These are phyloP conservation scores for Periconia sp. DNA, from an alignment of 2,329 filamentous ascomycete genomes.

Conservation along the genomic window DNA sequence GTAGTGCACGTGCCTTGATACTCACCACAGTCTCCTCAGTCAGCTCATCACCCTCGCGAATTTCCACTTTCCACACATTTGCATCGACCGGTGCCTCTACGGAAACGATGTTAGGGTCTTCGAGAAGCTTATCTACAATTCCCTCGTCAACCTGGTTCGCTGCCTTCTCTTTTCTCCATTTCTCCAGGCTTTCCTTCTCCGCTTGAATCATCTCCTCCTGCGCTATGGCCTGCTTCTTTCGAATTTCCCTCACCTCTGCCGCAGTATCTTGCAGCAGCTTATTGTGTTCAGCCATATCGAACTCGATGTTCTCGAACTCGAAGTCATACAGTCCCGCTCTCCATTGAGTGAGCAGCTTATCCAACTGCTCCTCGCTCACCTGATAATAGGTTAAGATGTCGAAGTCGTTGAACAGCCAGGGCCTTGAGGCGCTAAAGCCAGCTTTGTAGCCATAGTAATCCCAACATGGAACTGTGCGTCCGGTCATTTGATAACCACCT, in stretches of 20 bases:
- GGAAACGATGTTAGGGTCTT: conserved; percentile 47
- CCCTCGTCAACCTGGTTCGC: conserved; percentile 55
- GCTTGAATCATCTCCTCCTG: conserved; percentile 57
- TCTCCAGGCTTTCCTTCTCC: conserved; percentile 52
- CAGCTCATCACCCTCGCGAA: conserved; percentile 46
- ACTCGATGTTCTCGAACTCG: conserved; percentile 56
- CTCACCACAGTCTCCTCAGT: conserved; percentile 39
- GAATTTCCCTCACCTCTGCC: conserved; percentile 56
- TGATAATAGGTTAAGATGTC: conserved; percentile 63
- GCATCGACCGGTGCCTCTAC: conserved; percentile 54
- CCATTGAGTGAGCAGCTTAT: conserved; percentile 56
- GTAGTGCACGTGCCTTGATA: too few relatives aligned
- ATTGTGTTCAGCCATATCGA: conserved; percentile 64
- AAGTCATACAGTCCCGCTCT: conserved; percentile 59
- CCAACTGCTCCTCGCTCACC: conserved; percentile 60
- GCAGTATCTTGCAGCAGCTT: conserved; percentile 52
- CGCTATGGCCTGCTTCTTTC: conserved; percentile 53
- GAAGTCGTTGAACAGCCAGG: conserved; percentile 64
- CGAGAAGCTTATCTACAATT: conserved; percentile 56
- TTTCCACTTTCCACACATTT: conserved; percentile 54
- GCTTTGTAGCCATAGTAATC: conserved; percentile 61
- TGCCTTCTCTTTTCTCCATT: conserved; percentile 52
- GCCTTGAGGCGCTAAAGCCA: conserved; percentile 53
- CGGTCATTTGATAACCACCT: conserved; percentile 63
- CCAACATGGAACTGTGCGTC: conserved; percentile 59